Conservation (phyloP, 1,284 basidiomycete species). For the Fistulina hepatica region DNA sequence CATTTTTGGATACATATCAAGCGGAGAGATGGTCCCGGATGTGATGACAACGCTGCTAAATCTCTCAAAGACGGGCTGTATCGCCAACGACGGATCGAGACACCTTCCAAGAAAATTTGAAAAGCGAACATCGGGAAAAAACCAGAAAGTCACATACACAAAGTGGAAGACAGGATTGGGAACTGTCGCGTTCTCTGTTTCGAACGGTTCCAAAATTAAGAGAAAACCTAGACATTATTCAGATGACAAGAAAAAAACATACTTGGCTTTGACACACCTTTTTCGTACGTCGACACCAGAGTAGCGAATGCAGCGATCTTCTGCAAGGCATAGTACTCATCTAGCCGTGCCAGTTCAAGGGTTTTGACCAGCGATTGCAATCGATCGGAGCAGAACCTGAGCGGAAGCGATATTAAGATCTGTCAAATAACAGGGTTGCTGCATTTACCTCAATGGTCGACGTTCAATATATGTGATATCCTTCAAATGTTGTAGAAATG, state of each 20-base stretch:
- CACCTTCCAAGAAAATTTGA: conserved; percentile 44
- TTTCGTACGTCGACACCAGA: conserved; percentile 96
- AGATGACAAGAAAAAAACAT: conserved; percentile 4
- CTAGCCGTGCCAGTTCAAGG: conserved; percentile 80
- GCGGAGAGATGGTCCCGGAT: conserved; percentile 93
- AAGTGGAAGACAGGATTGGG: conserved; percentile 99
- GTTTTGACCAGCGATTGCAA: conserved; percentile 91
- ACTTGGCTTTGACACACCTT: conserved; percentile 41
- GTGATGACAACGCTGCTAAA: conserved; percentile 99
- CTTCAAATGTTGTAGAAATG: conserved; percentile 96
- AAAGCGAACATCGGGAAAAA: neutral
- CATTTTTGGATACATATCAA: conserved; percentile 99
- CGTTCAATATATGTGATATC: conserved; percentile 99
- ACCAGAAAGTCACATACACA: conserved; percentile 48
- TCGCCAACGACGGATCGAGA: conserved; percentile 94
- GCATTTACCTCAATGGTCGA: conserved; percentile 82
- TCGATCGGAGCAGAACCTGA: conserved; percentile 92
- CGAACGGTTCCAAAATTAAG: conserved; percentile 96
- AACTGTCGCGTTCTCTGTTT: conserved; percentile 97
- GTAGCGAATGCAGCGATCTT: conserved; percentile 97
- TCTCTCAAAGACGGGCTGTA: conserved; percentile 96
- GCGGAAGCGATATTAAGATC: conserved; percentile 10
- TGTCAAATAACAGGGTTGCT: too few relatives aligned
- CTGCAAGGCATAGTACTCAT: conserved; percentile 87
- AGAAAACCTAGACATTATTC: conserved; percentile 63